These are phyloP conservation scores for Xylaria sp. DNA, from an alignment of 2,329 filamentous ascomycete species.

Conservation along the genomic window DNA sequence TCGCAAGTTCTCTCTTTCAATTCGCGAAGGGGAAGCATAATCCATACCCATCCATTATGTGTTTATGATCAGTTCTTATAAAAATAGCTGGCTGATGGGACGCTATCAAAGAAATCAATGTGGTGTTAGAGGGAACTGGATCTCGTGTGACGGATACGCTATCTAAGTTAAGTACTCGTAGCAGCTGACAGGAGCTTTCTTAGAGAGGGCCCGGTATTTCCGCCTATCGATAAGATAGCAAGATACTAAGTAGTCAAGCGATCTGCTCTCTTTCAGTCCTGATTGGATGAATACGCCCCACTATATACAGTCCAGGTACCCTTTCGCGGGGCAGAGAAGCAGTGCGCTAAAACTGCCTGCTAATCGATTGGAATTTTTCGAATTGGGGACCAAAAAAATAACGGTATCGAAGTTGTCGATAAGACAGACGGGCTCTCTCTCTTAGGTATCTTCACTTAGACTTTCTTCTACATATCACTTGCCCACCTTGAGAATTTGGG, in stretches of 20 bases:
- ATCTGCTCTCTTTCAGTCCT: background rate
- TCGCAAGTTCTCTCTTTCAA: background rate
- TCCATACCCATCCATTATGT: conserved; percentile 47
- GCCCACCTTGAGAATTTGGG: background rate
- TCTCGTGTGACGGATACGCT: conserved; percentile 4
- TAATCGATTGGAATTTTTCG: conserved; percentile 45
- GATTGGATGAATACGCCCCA: conserved; percentile 19
- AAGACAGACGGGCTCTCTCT: conserved; percentile 17
- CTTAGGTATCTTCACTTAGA: too few relatives aligned
- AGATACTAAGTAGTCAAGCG: background rate
- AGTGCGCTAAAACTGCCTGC: conserved; percentile 28
- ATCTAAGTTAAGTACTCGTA: conserved; percentile 5
- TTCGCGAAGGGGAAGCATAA: conserved; percentile 4
- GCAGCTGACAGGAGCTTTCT: background rate
- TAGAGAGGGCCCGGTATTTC: background rate
- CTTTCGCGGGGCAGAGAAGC: conserved; percentile 30
- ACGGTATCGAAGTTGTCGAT: conserved; percentile 27
- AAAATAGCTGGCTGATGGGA: background rate
- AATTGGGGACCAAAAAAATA: conserved; percentile 30
- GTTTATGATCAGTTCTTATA: background rate
- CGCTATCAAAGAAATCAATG: background rate
- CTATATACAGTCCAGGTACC: background rate
- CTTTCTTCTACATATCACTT: too few relatives aligned
- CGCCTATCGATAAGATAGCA: conserved; percentile 35
- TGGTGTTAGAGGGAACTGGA: background rate